phyloP scores from a whole-genome alignment of 2,329 filamentous ascomycete genomes.

The Clonostachys rosea region DNA sequence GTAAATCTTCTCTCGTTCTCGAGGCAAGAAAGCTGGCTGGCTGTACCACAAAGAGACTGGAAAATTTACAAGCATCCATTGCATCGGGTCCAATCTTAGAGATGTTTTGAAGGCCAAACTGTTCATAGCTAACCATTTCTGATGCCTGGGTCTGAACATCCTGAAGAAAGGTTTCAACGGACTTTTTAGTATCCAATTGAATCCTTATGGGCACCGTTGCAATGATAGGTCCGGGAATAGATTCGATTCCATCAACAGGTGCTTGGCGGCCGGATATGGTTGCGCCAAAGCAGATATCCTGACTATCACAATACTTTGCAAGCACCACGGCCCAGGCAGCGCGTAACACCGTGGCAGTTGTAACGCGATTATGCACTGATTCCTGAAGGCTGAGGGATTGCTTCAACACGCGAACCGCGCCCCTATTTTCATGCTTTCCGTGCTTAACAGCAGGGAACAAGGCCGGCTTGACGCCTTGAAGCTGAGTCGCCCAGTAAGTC shows the following conservation, averaged over 20 bases:
- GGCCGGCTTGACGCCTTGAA: conserved; percentile 3
- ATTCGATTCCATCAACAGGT: conserved; percentile 3
- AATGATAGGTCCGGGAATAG: conserved; percentile 8
- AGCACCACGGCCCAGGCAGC: conserved; percentile 2
- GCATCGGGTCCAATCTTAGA: conserved; percentile 3
- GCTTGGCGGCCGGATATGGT: conserved; percentile 11
- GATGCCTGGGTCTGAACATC: conserved; percentile 3
- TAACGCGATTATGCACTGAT: not conserved
- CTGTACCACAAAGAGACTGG: conserved; percentile 8
- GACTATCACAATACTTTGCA: conserved; percentile 19
- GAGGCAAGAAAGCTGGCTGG: not conserved
- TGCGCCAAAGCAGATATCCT: conserved; percentile 17
- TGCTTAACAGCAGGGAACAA: conserved; percentile 1
- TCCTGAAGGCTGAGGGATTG: not conserved
- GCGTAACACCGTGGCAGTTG: conserved; percentile 8
- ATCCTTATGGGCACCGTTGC: conserved; percentile 7
- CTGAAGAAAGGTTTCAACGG: conserved; percentile 4
- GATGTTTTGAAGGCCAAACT: conserved; percentile 12
- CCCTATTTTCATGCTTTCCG: not conserved
- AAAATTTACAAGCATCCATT: conserved; percentile 7
- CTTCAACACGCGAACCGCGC: not conserved
- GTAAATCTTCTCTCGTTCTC: not conserved
- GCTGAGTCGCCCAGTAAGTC: not conserved
- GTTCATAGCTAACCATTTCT: conserved; percentile 7
- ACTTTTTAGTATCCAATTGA: conserved; percentile 1